phyloP scores from a whole-genome alignment of 495 filamentous ascomycete species.

The Trichoderma asperelloides region DNA sequence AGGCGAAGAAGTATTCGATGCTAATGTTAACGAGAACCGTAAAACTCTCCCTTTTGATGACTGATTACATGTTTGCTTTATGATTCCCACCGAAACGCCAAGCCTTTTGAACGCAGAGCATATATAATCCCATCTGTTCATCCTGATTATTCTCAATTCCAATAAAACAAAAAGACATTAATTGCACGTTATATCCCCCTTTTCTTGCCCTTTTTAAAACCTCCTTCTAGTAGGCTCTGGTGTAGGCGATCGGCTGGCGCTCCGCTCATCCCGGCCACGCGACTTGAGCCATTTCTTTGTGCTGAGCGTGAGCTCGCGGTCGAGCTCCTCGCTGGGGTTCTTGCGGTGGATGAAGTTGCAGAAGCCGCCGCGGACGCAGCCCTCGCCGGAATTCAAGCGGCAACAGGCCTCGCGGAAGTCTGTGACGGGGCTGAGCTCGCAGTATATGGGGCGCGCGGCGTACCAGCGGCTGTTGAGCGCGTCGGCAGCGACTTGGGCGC shows the following conservation, averaged over 20 bases:
- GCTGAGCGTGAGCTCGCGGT: slow-evolving; percentile 72
- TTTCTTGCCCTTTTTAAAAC: slow-evolving; percentile 32
- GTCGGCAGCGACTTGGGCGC: slow-evolving; percentile 87
- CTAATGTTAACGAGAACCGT: not conserved
- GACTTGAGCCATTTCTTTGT: slow-evolving; percentile 96
- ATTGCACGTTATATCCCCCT: not conserved
- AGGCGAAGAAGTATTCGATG: not conserved
- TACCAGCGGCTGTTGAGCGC: slow-evolving; percentile 93
- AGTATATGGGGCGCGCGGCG: slow-evolving; percentile 88
- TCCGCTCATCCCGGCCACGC: slow-evolving; percentile 77
- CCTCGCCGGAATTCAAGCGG: slow-evolving; percentile 86
- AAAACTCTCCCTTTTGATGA: not conserved
- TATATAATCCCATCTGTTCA: not conserved
- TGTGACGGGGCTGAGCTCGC: slow-evolving; percentile 91
- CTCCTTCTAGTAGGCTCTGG: slow-evolving; percentile 67
- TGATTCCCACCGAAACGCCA: not conserved
- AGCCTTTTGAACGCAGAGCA: slow-evolving; percentile 1
- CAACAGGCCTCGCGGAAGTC: slow-evolving; percentile 99
- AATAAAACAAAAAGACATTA: not conserved
- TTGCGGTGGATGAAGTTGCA: slow-evolving; percentile 99
- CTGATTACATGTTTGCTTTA: not conserved
- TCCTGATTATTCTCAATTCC: not conserved
- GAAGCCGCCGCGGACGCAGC: slow-evolving; percentile 91
- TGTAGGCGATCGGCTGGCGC: slow-evolving; percentile 63
- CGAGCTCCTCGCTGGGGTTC: slow-evolving; percentile 80